phyloP scores from a whole-genome alignment of 345 rosid genomes.

The Brassica nigra region DNA sequence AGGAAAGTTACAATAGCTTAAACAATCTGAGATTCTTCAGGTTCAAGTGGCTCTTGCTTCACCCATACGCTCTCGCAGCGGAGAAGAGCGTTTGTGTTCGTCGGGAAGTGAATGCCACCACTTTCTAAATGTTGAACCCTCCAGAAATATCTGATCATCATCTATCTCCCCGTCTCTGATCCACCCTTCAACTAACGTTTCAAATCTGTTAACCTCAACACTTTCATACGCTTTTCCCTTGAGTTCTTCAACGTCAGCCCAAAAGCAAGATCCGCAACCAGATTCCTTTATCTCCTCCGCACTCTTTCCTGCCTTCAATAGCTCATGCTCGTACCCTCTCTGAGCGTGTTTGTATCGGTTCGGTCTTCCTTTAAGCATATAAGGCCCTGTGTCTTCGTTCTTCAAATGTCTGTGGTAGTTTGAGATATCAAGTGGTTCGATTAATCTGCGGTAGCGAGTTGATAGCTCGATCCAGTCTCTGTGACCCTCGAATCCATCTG shows the following conservation, averaged over 20 bases:
- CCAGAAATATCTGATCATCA: conserved; percentile 44
- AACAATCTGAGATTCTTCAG: not conserved
- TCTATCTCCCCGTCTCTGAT: conserved; percentile 18
- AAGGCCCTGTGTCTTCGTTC: conserved; percentile 85
- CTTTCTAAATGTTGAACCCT: conserved; percentile 52
- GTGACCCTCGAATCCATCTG: conserved; percentile 56
- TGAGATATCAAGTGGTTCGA: conserved; percentile 79
- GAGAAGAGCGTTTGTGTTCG: conserved; percentile 27
- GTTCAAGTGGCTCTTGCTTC: conserved; percentile 13
- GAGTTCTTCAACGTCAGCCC: conserved; percentile 89
- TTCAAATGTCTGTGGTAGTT: conserved; percentile 76
- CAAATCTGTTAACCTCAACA: conserved; percentile 23
- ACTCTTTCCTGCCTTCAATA: conserved; percentile 10
- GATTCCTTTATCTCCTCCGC: conserved; percentile 7
- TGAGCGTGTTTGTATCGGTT: conserved; percentile 62
- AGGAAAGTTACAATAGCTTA: conserved; percentile 13
- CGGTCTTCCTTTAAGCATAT: conserved; percentile 64
- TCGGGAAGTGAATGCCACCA: conserved; percentile 50
- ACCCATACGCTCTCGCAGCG: not conserved
- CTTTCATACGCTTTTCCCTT: conserved; percentile 21
- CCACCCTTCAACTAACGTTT: conserved; percentile 44
- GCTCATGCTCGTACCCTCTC: conserved; percentile 61
- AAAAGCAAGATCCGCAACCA: conserved; percentile 54
- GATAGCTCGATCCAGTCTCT: conserved; percentile 49
- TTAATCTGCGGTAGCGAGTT: conserved; percentile 52